Evolutionary conservation across 2,329 filamentous ascomycete species (phyloP).

Genomic region (Lasiodiplodia gonubiensis): DNA sequence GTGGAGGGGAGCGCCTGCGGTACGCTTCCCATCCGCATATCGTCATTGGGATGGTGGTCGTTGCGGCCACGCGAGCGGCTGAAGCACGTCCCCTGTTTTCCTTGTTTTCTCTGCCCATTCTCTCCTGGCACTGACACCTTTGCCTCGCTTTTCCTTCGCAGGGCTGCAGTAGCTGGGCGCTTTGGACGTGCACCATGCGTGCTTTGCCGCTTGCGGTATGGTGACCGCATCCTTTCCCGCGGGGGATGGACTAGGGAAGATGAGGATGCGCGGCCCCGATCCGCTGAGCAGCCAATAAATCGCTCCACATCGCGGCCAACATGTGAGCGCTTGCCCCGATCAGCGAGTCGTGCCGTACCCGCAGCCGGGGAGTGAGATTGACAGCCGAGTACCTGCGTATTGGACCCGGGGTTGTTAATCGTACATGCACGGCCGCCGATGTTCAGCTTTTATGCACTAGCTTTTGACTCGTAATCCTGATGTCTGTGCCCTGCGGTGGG

Average conservation of each 20-base stretch:
- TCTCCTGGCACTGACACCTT: neutral
- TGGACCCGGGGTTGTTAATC: neutral
- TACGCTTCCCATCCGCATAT: neutral
- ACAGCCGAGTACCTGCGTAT: neutral
- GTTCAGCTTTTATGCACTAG: neutral
- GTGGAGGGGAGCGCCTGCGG: neutral
- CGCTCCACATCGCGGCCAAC: neutral
- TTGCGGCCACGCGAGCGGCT: constrained; percentile 19
- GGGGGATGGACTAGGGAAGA: neutral
- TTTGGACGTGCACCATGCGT: neutral
- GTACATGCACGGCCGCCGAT: neutral
- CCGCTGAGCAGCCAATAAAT: constrained; percentile 16
- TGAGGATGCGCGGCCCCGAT: constrained; percentile 19
- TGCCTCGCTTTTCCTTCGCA: neutral
- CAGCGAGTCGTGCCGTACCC: neutral
- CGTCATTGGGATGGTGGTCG: neutral
- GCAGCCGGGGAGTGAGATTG: neutral
- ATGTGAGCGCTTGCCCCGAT: neutral
- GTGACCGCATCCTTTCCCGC: neutral
- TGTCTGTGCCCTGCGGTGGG: neutral
- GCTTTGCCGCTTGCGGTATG: neutral
- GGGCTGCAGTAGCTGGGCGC: constrained; percentile 10
- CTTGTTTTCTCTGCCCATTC: constrained; percentile 2
- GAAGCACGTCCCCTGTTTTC: neutral
- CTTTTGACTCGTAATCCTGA: neutral